Evolutionary conservation across 78 protist genomes (phyloP).

Genomic region (Cyanophora paradoxa): DNA sequence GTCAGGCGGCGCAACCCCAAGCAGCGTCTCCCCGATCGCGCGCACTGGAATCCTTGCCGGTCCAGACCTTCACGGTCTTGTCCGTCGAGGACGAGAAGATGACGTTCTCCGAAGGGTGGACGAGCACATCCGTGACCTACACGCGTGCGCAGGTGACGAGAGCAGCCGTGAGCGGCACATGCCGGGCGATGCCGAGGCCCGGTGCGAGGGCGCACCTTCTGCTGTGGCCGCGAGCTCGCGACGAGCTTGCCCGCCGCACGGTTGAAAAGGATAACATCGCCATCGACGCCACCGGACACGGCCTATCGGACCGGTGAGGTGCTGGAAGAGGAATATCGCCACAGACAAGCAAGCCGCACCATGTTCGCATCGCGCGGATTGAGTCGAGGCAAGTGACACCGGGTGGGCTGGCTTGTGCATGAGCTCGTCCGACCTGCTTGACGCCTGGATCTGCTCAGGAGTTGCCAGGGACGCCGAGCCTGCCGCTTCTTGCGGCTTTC

Average conservation of each 20-base stretch:
- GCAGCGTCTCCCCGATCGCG: too few relatives aligned
- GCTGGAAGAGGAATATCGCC: background rate
- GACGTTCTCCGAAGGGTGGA: slow-evolving; percentile 49
- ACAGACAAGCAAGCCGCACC: background rate
- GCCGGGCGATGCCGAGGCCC: too few relatives aligned
- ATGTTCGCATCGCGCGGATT: background rate
- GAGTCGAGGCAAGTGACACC: background rate
- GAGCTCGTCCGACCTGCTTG: background rate
- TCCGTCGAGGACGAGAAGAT: slow-evolving; percentile 42
- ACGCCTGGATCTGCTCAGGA: background rate
- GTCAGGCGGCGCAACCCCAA: background rate
- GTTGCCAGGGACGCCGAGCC: slow-evolving; percentile 25
- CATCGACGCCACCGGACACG: slow-evolving; percentile 46
- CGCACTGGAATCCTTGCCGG: background rate
- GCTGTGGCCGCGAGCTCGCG: slow-evolving; percentile 35
- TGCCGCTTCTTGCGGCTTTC: slow-evolving; percentile 47
- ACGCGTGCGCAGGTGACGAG: too few relatives aligned
- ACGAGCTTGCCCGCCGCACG: background rate
- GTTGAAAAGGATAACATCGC: slow-evolving; percentile 28
- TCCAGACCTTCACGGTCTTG: slow-evolving; percentile 53
- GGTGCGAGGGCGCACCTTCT: background rate
- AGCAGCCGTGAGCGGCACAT: too few relatives aligned
- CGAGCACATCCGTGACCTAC: slow-evolving; percentile 34
- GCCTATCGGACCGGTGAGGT: slow-evolving; percentile 12
- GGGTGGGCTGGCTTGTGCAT: background rate